Base-by-base conservation (phyloP, 192 early-diverging fungal genomes). In the Umbelopsis sp. region DNA sequence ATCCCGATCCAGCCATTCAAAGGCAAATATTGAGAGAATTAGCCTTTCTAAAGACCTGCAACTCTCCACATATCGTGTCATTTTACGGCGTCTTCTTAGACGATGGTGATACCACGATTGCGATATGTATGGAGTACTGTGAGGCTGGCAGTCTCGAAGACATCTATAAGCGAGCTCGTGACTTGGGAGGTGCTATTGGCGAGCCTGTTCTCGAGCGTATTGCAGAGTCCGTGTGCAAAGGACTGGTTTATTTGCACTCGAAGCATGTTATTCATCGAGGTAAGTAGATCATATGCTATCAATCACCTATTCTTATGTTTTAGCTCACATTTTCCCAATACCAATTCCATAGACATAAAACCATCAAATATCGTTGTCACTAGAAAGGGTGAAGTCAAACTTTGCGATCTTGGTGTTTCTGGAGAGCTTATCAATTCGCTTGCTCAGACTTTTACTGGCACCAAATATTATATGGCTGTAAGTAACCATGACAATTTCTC, bases 71-170 rank as follows among this genome's bases (percentile, higher is more conserved):
- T 75, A 97, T 98, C 67, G 96, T 99, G 0, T 90, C 93, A 20
- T 99, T 91, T 73, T 98, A 92, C 72, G 98, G 98, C 48, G 94
- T 96, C 8, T 97, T 92, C 69, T 82, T 92, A 50, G 87, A 92
- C 50, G 93, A 93, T 21, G 91, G 87, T 64, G 89, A 90, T 53
- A 82, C 84, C 51, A 88, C 88, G 3, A 87, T 99, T 7, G 93
- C 91, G 5, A 93, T 99, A 46, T 97, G 93, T 78, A 97, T 99
- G 92, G 98, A 98, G 84, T 97, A 92, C 74, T 96, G 96, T 83
- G 92, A 94, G 73, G 88, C 91, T 10, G 97, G 98, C 21, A 96
- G 94, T 55, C 85, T 99, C 45, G 95, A 99, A 70, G 84, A 86
- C 35, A 91, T 99, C 16, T 98, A 97, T 77, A 94, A 93, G 80